Conservation (phyloP, 83 land plant species). For the Thuja plicata region DNA sequence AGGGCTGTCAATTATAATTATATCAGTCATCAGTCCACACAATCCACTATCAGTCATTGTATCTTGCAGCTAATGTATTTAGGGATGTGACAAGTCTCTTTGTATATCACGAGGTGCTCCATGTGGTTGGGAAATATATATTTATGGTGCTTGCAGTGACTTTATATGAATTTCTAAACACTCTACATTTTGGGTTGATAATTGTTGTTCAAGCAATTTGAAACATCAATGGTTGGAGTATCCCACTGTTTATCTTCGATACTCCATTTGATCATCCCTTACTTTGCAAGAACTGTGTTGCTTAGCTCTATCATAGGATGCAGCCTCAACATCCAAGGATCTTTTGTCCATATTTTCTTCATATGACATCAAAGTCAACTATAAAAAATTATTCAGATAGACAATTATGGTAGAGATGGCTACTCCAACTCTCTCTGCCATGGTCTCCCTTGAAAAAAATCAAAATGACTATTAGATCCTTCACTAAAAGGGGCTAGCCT, state of each 20-base stretch:
- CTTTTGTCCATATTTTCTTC: neutral
- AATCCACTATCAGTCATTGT: no score
- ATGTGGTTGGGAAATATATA: no score
- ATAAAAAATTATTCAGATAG: neutral
- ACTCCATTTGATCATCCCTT: neutral
- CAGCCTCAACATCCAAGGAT: neutral
- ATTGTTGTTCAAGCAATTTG: neutral
- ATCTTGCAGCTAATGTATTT: no score
- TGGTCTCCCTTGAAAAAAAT: neutral
- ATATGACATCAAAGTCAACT: neutral
- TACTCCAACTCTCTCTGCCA: neutral
- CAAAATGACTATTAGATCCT: neutral
- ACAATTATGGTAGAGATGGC: neutral
- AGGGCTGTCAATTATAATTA: no score
- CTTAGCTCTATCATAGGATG: neutral
- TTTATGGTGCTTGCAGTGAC: no score
- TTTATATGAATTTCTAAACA: neutral
- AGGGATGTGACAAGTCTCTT: no score
- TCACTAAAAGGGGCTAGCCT: neutral
- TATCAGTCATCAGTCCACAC: no score
- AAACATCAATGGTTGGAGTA: neutral
- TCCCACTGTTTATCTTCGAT: neutral
- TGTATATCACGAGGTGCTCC: no score
- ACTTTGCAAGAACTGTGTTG: neutral
- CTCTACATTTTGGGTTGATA: neutral